These are phyloP conservation scores for Aspergillus aculeatus DNA, from an alignment of 2,329 filamentous ascomycete species.

Conservation along the genomic window DNA sequence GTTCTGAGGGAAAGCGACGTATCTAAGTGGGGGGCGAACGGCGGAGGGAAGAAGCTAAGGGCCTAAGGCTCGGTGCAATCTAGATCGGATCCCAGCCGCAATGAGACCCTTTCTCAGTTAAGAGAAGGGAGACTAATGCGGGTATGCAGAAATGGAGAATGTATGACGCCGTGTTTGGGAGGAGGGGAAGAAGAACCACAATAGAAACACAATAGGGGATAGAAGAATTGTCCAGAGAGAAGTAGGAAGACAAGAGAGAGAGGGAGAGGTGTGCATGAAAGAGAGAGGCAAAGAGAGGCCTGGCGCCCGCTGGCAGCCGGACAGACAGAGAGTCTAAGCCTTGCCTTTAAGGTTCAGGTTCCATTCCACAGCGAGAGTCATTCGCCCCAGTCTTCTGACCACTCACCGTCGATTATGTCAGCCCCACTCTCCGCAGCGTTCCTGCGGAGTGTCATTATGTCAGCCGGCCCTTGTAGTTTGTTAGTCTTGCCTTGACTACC, in stretches of 20 bases:
- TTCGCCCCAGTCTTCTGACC: background rate
- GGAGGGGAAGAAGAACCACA: background rate
- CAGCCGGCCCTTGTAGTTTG: background rate
- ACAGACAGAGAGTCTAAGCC: background rate
- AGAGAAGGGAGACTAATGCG: slow-evolving; percentile 8
- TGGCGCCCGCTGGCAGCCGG: too few species aligned
- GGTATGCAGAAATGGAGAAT: too few species aligned
- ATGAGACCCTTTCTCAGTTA: slow-evolving; percentile 12
- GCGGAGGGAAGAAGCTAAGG: slow-evolving; percentile 4
- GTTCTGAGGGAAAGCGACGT: slow-evolving; percentile 8
- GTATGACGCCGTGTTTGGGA: too few species aligned
- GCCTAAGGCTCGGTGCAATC: slow-evolving; percentile 7
- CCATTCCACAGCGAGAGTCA: slow-evolving; percentile 7
- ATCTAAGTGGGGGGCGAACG: slow-evolving; percentile 14
- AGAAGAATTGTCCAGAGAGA: slow-evolving; percentile 6
- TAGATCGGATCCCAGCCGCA: slow-evolving; percentile 16
- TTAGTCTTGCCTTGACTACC: too few species aligned
- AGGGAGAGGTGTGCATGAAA: background rate
- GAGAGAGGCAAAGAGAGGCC: background rate
- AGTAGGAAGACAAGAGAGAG: background rate
- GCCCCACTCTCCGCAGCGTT: slow-evolving; percentile 2
- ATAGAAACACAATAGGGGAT: slow-evolving; percentile 2
- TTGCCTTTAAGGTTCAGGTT: background rate
- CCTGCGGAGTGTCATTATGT: slow-evolving; percentile 3
- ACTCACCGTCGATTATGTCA: slow-evolving; percentile 18